Conservation (phyloP, 83 land plant genomes). For the Isoetes engelmannii region DNA sequence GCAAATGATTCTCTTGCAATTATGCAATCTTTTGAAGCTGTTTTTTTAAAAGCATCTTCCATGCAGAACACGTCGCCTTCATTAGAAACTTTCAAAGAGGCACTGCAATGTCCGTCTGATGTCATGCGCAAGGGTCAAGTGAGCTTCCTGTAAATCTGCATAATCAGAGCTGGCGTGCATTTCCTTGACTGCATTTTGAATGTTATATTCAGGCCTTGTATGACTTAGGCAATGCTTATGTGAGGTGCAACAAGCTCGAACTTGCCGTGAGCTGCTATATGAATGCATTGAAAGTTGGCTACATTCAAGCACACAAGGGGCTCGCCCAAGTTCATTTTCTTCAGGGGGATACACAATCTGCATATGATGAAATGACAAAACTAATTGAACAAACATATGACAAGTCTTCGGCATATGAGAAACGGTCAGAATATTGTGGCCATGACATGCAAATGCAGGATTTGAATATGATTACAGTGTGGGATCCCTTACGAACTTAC, state of each 20-base stretch:
- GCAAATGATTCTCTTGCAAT: conserved; percentile 77
- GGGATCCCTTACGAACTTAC: conserved; percentile 93
- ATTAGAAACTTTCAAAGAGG: conserved; percentile 67
- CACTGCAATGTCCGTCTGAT: conserved; percentile 84
- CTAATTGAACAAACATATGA: conserved; percentile 85
- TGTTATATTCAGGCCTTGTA: conserved; percentile 57
- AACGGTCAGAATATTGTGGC: conserved; percentile 94
- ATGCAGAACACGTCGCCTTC: conserved; percentile 65
- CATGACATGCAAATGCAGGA: conserved; percentile 77
- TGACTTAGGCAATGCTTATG: conserved; percentile 85
- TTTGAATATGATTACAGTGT: conserved; percentile 72
- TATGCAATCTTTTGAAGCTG: conserved; percentile 83
- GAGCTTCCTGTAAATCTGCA: neutral
- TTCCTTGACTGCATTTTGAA: neutral
- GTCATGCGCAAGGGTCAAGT: conserved; percentile 96
- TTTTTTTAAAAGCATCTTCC: conserved; percentile 84
- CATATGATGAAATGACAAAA: conserved; percentile 98
- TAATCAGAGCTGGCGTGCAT: neutral
- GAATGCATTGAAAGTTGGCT: conserved; percentile 81
- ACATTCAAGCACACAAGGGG: conserved; percentile 96
- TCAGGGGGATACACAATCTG: conserved; percentile 72
- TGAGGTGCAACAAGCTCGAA: conserved; percentile 72
- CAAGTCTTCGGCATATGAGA: conserved; percentile 98
- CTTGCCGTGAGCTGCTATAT: conserved; percentile 76
- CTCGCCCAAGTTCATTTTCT: conserved; percentile 80